Evolutionary conservation across 208 protist genomes (phyloP), one percentile per base, ranked within the genome.

Genomic region (Paratrypanosoma confusum): DNA sequence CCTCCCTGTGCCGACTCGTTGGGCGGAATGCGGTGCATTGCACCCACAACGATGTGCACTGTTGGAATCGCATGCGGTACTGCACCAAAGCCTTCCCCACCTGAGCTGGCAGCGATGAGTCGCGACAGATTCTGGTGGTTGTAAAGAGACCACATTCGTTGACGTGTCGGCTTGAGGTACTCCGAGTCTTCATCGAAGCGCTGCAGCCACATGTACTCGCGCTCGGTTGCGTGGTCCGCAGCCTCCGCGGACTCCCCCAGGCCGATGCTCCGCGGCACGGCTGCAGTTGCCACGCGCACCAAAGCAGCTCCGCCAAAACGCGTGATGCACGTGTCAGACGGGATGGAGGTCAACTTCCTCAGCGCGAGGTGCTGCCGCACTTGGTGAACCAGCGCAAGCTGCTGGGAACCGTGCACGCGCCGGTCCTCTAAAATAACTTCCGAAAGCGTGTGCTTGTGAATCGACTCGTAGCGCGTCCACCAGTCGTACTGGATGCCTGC

Each of bases 161-260:
- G 29, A 34, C 42, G 3, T 23, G 44, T 53, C n/a, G 55, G 55
- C n/a, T 42, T 39, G 41, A 56, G 48, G 40, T 63, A 54, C 29
- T 63, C 55, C 3, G 21, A 23, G 21, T 23, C 6, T 16, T 23
- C 36, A 21, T 6, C 42, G 38, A 54, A 54, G 18, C 55, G 55
- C 48, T 56, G 38, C 8, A 54, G 17, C 55, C 55, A 63, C 55
- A 63, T 54, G 31, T 56, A 63, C 0, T 46, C 5, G 26, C 35
- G 31, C 17, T 38, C 46, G 21, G 48, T 56, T 17, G 20, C 55
- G 3, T 32, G 6, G 0, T 1, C 5, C 35, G 25, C 18, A 11
- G 44, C 39, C 22, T 48, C 3, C 20, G 25, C 1, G 11, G 47
- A 41, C 17, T 46, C 1, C n/a, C n/a, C n/a, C 26, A 61, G 5